These are phyloP conservation scores for Ambrosia hybrid DNA, from an alignment of 140 eudicot genomes.

Conservation along the genomic window DNA sequence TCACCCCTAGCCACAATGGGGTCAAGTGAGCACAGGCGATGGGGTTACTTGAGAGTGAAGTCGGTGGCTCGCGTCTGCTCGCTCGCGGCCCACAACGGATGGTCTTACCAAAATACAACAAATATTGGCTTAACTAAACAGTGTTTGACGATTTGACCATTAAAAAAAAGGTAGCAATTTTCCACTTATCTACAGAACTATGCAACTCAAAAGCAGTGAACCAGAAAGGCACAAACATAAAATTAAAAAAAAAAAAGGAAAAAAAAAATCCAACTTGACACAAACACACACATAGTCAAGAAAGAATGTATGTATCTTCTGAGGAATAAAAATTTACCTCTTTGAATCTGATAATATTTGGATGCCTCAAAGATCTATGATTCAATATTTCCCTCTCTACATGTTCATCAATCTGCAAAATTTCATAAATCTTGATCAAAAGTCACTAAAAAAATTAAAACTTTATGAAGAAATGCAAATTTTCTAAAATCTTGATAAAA, in stretches of 20 bases:
- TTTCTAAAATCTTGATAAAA: not conserved
- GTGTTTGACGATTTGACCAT: not conserved
- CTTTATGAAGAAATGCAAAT: too few species aligned
- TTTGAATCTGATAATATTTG: conserved; percentile 88
- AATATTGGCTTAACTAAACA: not conserved
- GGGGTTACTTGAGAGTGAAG: too few species aligned
- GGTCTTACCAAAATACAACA: conserved; percentile 2
- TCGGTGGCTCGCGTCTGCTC: too few species aligned
- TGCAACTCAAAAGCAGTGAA: not conserved
- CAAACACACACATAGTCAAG: conserved; percentile 4
- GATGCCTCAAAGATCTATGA: conserved; percentile 87
- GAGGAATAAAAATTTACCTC: conserved; percentile 48
- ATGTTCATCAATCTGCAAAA: conserved; percentile 87
- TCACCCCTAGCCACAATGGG: too few species aligned
- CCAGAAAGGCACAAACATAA: not conserved
- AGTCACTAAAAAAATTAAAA: too few species aligned
- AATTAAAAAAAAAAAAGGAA: not conserved
- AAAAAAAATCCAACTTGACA: not conserved
- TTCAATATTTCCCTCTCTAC: conserved; percentile 88
- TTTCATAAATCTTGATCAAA: conserved; percentile 6
- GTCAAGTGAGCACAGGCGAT: too few species aligned
- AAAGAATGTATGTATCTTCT: not conserved
- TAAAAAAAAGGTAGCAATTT: not conserved
- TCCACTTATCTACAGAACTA: not conserved
- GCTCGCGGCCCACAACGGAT: too few species aligned